Conservation (phyloP, 108 stramenopile species). For the Fistulifera pelliculosa region DNA sequence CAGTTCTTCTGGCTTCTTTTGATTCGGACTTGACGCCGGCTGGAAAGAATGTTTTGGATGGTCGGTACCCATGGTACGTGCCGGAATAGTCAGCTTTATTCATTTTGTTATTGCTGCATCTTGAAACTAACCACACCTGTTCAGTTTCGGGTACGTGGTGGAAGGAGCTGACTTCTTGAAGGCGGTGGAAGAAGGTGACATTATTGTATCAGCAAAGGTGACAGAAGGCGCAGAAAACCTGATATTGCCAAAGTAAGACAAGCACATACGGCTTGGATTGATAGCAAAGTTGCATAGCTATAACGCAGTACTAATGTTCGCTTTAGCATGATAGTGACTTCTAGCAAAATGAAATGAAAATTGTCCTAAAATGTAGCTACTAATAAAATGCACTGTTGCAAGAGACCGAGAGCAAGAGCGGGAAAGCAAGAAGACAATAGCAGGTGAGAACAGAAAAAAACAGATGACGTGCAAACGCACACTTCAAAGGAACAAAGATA, state of each 20-base stretch:
- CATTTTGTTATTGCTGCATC: not conserved
- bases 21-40: constrained; percentile 96
- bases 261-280: too few relatives aligned
- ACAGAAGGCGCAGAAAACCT: constrained; percentile 58
- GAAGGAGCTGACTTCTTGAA: constrained; percentile 86
- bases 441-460: too few relatives aligned
- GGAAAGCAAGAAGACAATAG: too few relatives aligned
- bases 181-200: constrained; percentile 89
- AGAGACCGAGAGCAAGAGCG: too few relatives aligned
- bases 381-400: too few relatives aligned
- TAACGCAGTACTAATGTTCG: too few relatives aligned
- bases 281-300: too few relatives aligned
- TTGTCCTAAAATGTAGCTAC: too few relatives aligned
- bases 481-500: too few relatives aligned
- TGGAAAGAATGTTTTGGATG: constrained; percentile 97
- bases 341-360: too few relatives aligned
- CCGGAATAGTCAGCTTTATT: not conserved
- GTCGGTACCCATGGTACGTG: constrained; percentile 66
- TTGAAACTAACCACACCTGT: not conserved
- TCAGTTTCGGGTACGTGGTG: constrained; percentile 87
- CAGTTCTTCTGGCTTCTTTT: constrained; percentile 96
- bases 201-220: constrained; percentile 91
- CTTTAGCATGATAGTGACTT: too few relatives aligned
- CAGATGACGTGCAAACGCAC: too few relatives aligned
- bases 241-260: constrained; percentile 8